These are phyloP conservation scores for Buddleja alternifolia DNA, from an alignment of 257 asterid genomes.

Conservation along the genomic window DNA sequence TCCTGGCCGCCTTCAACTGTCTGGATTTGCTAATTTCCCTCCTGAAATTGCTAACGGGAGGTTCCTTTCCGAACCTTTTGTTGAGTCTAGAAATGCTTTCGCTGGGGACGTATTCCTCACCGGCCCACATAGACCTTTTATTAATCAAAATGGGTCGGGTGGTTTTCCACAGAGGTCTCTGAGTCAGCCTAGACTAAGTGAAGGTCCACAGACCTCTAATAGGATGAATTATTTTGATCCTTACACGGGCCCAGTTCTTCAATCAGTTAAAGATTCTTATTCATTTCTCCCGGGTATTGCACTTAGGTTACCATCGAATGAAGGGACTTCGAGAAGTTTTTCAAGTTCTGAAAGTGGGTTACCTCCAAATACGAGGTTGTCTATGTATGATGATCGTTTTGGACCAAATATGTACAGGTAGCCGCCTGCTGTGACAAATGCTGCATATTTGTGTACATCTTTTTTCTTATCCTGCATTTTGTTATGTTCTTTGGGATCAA, in stretches of 20 bases:
- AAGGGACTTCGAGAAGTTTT: slow-evolving; percentile 41
- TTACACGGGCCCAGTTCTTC: slow-evolving; percentile 32
- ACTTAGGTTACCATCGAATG: slow-evolving; percentile 39
- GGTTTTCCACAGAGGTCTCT: slow-evolving; percentile 33
- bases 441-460: slow-evolving; percentile 7
- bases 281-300: slow-evolving; percentile 42
- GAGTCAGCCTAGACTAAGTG: slow-evolving; percentile 36
- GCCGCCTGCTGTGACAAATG: slow-evolving; percentile 18
- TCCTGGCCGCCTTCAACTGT: slow-evolving; percentile 21
- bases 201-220: slow-evolving; percentile 34
- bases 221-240: slow-evolving; percentile 39
- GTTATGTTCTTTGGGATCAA: background rate
- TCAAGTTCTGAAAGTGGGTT: slow-evolving; percentile 40
- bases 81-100: slow-evolving; percentile 36
- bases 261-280: slow-evolving; percentile 32
- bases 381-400: slow-evolving; percentile 42
- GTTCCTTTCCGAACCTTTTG: slow-evolving; percentile 35
- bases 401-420: slow-evolving; percentile 53
- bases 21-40: slow-evolving; percentile 30
- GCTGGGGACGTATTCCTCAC: slow-evolving; percentile 27
- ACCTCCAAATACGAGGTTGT: slow-evolving; percentile 48
- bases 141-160: slow-evolving; percentile 31
- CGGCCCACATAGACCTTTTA: slow-evolving; percentile 29
- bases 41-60: slow-evolving; percentile 32
- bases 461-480: background rate